A percentile compares a stretch with the other conserved stretches of the same genome.
Conservation (phyloP, 164 flowering plant species). For the Vitis amurensis region DNA sequence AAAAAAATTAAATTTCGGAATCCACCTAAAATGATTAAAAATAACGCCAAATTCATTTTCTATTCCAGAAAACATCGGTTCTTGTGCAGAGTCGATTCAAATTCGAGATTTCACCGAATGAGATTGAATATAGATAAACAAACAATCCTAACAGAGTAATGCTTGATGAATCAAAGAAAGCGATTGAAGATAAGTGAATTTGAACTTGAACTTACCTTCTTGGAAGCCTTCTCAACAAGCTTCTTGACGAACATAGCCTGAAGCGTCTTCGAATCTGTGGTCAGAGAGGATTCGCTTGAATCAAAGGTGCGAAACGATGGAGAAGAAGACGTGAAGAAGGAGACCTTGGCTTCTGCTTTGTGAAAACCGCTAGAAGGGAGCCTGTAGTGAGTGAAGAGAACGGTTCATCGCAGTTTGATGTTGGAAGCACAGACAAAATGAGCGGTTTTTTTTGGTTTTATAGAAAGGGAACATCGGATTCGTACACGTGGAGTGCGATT, state of each 20-base stretch:
- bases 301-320: slow-evolving; percentile 3
- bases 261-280: background rate
- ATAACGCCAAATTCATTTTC: no score
- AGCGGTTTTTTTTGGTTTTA: slow-evolving; percentile 7
- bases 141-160: background rate
- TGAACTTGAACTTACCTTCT: slow-evolving; percentile 38
- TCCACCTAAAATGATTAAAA: no score
- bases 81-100: no score
- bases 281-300: background rate
- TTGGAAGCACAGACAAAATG: background rate
- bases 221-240: slow-evolving; percentile 72
- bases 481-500: slow-evolving; percentile 24
- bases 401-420: slow-evolving; percentile 33
- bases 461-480: background rate
- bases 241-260: slow-evolving; percentile 64
- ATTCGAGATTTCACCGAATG: no score
- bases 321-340: background rate
- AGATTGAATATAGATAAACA: no score
- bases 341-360: slow-evolving; percentile 18
- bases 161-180: background rate
- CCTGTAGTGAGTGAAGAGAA: slow-evolving; percentile 3
- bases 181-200: background rate
- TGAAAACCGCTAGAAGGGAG: slow-evolving; percentile 19
- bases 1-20: no score
- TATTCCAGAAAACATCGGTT: no score